Evolutionary conservation across 331 rosid genomes (phyloP), one percentile per base, ranked within the genome.

Genomic region (Spiraea crenata): DNA sequence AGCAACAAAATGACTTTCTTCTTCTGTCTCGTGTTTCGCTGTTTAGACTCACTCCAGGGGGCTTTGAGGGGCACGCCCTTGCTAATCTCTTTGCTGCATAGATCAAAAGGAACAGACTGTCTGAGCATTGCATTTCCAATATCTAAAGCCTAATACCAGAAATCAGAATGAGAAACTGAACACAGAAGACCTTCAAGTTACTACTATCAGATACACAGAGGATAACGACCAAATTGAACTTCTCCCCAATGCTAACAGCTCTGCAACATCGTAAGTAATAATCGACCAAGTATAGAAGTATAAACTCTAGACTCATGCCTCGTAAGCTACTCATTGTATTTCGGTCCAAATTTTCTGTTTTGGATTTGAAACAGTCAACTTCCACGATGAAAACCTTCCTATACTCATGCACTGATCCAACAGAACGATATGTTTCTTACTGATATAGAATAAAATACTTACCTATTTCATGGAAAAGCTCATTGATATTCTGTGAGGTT

Each of bases 391-490:
- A 16, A 11, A 19, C 9, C 42, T 14, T 42, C 10, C 40, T 19
- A 10, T 61, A 47, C 66, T 57, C 13, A 12, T 34, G 19, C 31
- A 52, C 25, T 19, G 52, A 12, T 41, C 13, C 46, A 63, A 63
- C 11, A 7, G 35, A 25, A 19, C 42, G 40, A 71, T 2, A 77
- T n/a, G 8, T 41, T 57, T 56, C 42, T 39, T 42, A 10, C 61
- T 5, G 41, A 13, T 39, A n/a, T 19, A 4, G 51, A 7, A 16
- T 63, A 10, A 7, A 55, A 44, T 69, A 67, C 41, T 40, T 79
- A 91, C 97, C 97, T 79, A 87, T 89, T 77, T 91, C 97, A 61
- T 71, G 82, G 86, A 91, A 91, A 67, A 89, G 93, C 46, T 91
- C 96, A 59, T 87, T 87, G 68, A 87, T 69, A 76, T 91, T 91